phyloP scores from a whole-genome alignment of 371 early-diverging fungal species.

The Cokeromyces recurvatus region DNA sequence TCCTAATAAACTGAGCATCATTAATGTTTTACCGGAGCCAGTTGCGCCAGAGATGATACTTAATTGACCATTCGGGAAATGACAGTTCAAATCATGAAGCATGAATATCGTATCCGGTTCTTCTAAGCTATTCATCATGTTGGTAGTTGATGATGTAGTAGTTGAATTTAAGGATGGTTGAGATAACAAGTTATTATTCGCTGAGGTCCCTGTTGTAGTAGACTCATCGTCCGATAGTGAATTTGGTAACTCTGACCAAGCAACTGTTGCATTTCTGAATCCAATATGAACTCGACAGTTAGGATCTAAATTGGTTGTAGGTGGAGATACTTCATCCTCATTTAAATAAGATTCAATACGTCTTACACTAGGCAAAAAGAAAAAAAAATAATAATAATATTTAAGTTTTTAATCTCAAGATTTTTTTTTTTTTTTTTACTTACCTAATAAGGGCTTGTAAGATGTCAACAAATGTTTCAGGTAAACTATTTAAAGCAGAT shows the following conservation, averaged over 20 bases:
- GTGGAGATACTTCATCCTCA: conserved; percentile 62
- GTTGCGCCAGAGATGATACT: conserved; percentile 58
- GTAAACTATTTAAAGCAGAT: conserved; percentile 52
- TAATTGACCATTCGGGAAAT: conserved; percentile 50
- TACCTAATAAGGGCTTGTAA: conserved; percentile 38
- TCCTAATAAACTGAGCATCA: conserved; percentile 61
- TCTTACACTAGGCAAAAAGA: conserved; percentile 20
- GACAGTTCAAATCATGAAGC: conserved; percentile 32
- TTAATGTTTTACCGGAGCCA: conserved; percentile 59
- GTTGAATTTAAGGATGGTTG: background rate
- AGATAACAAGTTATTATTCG: background rate
- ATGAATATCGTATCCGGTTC: conserved; percentile 20
- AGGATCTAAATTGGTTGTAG: conserved; percentile 15
- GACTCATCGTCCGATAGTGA: background rate
- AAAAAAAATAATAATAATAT: too few species aligned
- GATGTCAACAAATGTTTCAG: conserved; percentile 48
- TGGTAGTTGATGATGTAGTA: too few species aligned
- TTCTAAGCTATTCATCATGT: too few species aligned
- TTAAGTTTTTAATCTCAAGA: background rate
- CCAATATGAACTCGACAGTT: conserved; percentile 40
- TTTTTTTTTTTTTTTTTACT: background rate
- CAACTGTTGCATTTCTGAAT: conserved; percentile 44
- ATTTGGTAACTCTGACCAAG: conserved; percentile 16
- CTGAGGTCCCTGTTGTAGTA: background rate
- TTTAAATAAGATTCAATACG: conserved; percentile 72